These are phyloP conservation scores for Daldinia vernicosa DNA, from an alignment of 495 filamentous ascomycete species.

Conservation along the genomic window DNA sequence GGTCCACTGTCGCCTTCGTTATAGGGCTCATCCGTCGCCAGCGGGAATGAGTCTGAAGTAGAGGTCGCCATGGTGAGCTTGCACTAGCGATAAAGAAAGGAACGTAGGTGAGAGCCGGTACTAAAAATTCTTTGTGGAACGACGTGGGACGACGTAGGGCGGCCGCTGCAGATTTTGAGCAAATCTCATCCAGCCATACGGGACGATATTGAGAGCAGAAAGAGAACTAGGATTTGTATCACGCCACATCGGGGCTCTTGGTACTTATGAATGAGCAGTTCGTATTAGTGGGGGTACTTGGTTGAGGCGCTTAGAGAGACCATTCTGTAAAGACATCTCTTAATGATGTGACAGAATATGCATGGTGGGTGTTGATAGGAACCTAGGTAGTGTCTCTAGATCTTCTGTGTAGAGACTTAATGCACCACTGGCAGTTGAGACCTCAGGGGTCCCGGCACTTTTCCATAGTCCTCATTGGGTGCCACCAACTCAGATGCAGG, in stretches of 20 bases:
- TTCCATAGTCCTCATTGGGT: constrained; percentile 28
- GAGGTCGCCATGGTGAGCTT: constrained; percentile 37
- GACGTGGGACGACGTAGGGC: constrained; percentile 37
- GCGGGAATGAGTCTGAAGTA: constrained; percentile 36
- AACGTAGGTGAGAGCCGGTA: constrained; percentile 25
- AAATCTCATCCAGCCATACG: constrained; percentile 38
- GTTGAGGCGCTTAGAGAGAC: constrained; percentile 30
- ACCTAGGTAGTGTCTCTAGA: constrained; percentile 10
- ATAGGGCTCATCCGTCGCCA: constrained; percentile 50
- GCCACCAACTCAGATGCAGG: constrained; percentile 22
- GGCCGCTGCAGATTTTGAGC: constrained; percentile 32
- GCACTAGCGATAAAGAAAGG: constrained; percentile 26
- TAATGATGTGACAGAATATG: constrained; percentile 35
- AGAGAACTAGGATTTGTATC: constrained; percentile 37
- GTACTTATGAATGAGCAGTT: constrained; percentile 36
- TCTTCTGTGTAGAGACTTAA: constrained; percentile 21
- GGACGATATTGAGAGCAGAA: constrained; percentile 20
- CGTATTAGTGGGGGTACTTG: constrained; percentile 6
- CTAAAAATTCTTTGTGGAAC: constrained; percentile 36
- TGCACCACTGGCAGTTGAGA: constrained; percentile 39
- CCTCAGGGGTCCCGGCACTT: constrained; percentile 35
- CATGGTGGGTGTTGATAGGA: constrained; percentile 25
- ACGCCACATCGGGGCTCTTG: constrained; percentile 37
- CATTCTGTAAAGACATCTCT: constrained; percentile 12
- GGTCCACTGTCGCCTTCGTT: constrained; percentile 41